Conservation (phyloP, 345 rosid species). For the Syzygium jambos region DNA sequence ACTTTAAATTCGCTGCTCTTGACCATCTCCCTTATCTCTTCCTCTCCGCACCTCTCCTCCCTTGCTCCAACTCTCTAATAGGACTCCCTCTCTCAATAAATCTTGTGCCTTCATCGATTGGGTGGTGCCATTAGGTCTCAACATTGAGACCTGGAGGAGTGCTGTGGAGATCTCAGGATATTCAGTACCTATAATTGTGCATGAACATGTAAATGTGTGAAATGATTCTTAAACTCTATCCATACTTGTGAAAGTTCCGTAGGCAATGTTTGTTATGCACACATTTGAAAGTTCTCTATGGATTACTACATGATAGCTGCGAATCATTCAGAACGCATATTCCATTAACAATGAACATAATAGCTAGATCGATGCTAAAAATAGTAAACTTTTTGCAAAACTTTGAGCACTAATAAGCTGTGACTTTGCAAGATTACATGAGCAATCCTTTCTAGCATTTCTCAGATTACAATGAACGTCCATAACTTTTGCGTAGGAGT, state of each 20-base stretch:
- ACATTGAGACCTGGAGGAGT: not conserved
- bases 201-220: not conserved
- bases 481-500: not conserved
- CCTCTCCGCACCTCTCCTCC: not conserved
- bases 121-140: not conserved
- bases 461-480: not conserved
- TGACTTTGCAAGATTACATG: not conserved
- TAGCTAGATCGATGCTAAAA: not conserved
- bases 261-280: not conserved
- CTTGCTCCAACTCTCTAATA: not conserved
- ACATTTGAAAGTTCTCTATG: no score
- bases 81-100: not conserved
- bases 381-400: no score
- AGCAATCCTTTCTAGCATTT: not conserved
- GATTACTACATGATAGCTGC: no score
- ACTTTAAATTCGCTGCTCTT: not conserved
- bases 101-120: not conserved
- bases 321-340: no score
- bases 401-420: not conserved
- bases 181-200: not conserved
- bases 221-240: not conserved
- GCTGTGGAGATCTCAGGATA: not conserved
- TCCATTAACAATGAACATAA: not conserved
- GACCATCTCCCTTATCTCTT: not conserved
- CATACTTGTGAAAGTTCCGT: not conserved